Evolutionary conservation across 2,329 filamentous ascomycete genomes (phyloP).

Genomic region (Monilinia aucupariae): DNA sequence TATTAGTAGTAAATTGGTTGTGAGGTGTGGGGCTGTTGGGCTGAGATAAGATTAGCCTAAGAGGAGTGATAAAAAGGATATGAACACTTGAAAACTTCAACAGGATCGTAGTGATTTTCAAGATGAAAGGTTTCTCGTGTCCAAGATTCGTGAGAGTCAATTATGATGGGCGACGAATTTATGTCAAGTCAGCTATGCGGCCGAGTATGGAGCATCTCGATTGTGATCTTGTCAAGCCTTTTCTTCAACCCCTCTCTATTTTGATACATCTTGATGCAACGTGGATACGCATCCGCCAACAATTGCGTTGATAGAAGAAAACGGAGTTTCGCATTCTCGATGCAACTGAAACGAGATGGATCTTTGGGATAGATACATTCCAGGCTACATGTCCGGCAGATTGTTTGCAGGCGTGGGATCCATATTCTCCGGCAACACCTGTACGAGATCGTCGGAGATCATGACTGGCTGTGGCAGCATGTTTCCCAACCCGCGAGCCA

Average conservation of each 20-base stretch:
- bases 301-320: not conserved
- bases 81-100: slow-evolving; percentile 1
- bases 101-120: not conserved
- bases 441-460: not conserved
- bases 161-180: not conserved
- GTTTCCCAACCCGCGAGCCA: not conserved
- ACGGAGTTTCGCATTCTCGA: not conserved
- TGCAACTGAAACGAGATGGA: not conserved
- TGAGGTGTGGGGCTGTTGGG: slow-evolving; percentile 9
- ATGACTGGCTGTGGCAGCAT: slow-evolving; percentile 2
- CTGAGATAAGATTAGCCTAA: slow-evolving; percentile 14
- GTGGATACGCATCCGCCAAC: not conserved
- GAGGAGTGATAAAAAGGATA: slow-evolving; percentile 5
- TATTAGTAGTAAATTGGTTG: not conserved
- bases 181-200: not conserved
- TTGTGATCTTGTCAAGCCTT: not conserved
- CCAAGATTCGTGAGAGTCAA: not conserved
- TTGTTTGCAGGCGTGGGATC: not conserved
- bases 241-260: not conserved
- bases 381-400: not conserved
- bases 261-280: not conserved
- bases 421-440: not conserved
- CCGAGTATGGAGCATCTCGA: not conserved
- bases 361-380: not conserved
- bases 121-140: not conserved